Conservation (phyloP, 176 grass and related monocot genomes). For the Oryza officinalis region DNA sequence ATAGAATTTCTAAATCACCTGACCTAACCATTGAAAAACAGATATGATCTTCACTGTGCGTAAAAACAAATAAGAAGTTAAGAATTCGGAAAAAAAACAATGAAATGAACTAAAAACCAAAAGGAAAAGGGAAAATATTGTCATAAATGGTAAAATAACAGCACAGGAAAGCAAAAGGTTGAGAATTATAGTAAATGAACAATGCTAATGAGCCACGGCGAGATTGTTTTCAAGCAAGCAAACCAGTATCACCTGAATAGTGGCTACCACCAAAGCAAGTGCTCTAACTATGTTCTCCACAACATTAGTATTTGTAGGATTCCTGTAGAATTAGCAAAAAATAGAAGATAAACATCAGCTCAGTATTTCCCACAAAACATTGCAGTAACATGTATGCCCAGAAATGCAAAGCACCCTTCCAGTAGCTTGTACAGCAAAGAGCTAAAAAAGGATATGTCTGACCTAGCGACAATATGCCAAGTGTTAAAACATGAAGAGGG, state of each 20-base stretch:
- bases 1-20: too few species aligned
- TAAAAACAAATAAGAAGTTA: conserved; percentile 10
- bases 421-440: neutral
- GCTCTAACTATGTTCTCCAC: conserved; percentile 95
- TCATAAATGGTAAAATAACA: conserved; percentile 5
- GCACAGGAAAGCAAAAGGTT: neutral
- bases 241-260: conserved; percentile 79
- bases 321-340: conserved; percentile 56
- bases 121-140: conserved; percentile 17
- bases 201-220: conserved; percentile 10
- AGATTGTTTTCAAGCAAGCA: conserved; percentile 24
- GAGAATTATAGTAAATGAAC: conserved; percentile 12
- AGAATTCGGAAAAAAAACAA: neutral
- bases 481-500: conserved; percentile 8
- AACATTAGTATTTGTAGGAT: conserved; percentile 96
- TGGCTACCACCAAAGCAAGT: conserved; percentile 88
- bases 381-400: neutral
- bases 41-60: neutral
- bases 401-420: neutral
- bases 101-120: neutral
- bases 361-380: neutral
- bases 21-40: neutral
- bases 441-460: conserved; percentile 1
- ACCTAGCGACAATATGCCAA: neutral
- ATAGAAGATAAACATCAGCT: conserved; percentile 11